phyloP scores from a whole-genome alignment of 495 filamentous ascomycete species.

The Podospora appendiculata region DNA sequence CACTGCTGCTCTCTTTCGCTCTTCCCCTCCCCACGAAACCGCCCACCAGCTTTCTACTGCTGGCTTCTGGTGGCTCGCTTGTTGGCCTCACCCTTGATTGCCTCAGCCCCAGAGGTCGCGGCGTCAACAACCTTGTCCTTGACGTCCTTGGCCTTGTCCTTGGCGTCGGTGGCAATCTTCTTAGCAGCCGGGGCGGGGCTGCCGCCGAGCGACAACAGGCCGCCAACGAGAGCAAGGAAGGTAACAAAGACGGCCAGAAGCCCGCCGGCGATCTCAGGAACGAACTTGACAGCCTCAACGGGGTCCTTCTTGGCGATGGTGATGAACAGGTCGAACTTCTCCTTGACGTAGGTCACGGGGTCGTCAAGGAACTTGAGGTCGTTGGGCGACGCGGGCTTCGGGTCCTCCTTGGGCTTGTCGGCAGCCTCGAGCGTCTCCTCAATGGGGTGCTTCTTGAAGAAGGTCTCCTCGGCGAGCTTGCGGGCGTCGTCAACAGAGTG shows the following conservation, averaged over 20 bases:
- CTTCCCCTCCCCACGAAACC: not conserved
- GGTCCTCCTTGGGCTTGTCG: slow-evolving; percentile 69
- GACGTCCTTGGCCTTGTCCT: slow-evolving; percentile 59
- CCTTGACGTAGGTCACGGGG: slow-evolving; percentile 78
- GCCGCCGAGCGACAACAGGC: slow-evolving; percentile 35
- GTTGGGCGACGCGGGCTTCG: slow-evolving; percentile 52
- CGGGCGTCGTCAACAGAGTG: slow-evolving; percentile 93
- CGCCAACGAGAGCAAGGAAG: slow-evolving; percentile 59
- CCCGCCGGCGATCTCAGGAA: slow-evolving; percentile 83
- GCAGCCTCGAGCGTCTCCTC: slow-evolving; percentile 81
- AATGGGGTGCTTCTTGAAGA: slow-evolving; percentile 80
- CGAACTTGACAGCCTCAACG: slow-evolving; percentile 79
- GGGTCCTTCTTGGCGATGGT: slow-evolving; percentile 82
- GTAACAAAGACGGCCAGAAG: slow-evolving; percentile 61
- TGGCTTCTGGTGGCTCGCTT: slow-evolving; percentile 46
- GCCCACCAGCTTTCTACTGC: slow-evolving; percentile 15
- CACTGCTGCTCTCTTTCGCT: not conserved
- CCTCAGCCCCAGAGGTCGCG: slow-evolving; percentile 56
- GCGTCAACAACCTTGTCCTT: slow-evolving; percentile 79
- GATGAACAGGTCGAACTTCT: slow-evolving; percentile 86
- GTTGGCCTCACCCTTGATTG: slow-evolving; percentile 52
- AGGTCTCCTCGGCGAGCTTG: slow-evolving; percentile 85
- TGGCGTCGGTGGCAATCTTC: slow-evolving; percentile 61
- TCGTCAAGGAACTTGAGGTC: slow-evolving; percentile 90
- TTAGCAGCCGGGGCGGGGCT: slow-evolving; percentile 35